Percentiles rank a stretch among this genome's conserved stretches.
Conservation (phyloP, 805 yeast species). For the Citeromyces nyonsensis region DNA sequence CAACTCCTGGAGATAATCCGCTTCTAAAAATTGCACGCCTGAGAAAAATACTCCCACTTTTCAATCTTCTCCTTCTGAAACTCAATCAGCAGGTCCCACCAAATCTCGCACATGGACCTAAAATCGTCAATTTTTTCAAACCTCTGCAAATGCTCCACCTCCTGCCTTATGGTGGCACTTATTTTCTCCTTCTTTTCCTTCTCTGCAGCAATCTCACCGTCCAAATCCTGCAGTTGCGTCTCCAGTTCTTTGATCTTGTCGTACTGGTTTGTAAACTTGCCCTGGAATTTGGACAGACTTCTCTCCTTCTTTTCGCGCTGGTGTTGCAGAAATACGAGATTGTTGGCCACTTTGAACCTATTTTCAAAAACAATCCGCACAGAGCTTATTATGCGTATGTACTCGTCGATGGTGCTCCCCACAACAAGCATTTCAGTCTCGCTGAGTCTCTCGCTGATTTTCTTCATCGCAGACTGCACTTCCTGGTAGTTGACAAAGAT, state of each 20-base stretch:
- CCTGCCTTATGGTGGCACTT: constrained; percentile 49
- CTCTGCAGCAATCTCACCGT: constrained; percentile 33
- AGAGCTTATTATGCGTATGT: constrained; percentile 62
- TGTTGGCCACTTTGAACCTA: constrained; percentile 40
- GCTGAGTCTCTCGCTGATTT: constrained; percentile 61
- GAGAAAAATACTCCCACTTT: constrained; percentile 81
- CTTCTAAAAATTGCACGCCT: constrained; percentile 22
- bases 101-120: constrained; percentile 79
- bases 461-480: constrained; percentile 56
- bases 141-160: constrained; percentile 40
- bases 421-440: constrained; percentile 77
- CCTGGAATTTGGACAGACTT: constrained; percentile 23
- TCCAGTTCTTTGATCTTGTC: constrained; percentile 48
- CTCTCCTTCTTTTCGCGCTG: constrained; percentile 27
- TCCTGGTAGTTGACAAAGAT: constrained; percentile 57
- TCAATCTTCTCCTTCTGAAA: constrained; percentile 85
- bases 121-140: constrained; percentile 79
- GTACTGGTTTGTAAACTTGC: constrained; percentile 29
- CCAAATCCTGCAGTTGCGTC: constrained; percentile 41
- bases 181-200: constrained; percentile 49
- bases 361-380: constrained; percentile 61
- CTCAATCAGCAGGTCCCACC: constrained; percentile 80
- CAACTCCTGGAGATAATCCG: too few species aligned
- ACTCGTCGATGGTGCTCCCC: constrained; percentile 81
- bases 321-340: constrained; percentile 26